These are phyloP conservation scores for Pichia sp. DNA, from an alignment of 1,139 yeast genomes.

Conservation along the genomic window DNA sequence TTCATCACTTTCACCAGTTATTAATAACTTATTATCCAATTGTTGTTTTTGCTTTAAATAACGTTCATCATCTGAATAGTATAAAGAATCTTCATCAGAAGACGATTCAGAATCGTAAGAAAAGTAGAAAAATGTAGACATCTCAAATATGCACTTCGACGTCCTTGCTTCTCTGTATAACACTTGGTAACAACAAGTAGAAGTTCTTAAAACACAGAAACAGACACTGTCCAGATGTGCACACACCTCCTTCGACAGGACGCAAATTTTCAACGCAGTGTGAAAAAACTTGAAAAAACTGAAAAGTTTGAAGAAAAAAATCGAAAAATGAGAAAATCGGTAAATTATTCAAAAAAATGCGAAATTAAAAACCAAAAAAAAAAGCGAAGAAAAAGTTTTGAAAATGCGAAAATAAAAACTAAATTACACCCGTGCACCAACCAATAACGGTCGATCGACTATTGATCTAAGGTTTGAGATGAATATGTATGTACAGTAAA, in stretches of 20 bases:
- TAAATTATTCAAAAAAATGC: neutral
- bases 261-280: constrained; percentile 9
- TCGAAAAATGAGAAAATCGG: neutral
- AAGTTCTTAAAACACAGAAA: too few relatives aligned
- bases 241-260: neutral
- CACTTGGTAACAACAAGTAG: too few relatives aligned
- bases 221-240: too few relatives aligned
- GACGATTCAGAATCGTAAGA: constrained; percentile 54
- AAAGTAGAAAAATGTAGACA: constrained; percentile 76
- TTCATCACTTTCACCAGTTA: constrained; percentile 15
- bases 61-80: constrained; percentile 65
- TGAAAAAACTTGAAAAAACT: constrained; percentile 1
- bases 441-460: too few relatives aligned
- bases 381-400: too few relatives aligned
- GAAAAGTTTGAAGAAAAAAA: constrained; percentile 1
- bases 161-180: neutral
- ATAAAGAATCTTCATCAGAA: constrained; percentile 70
- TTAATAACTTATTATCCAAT: constrained; percentile 18
- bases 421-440: too few relatives aligned
- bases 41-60: constrained; percentile 27
- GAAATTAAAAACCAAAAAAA: too few relatives aligned
- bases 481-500: too few relatives aligned
- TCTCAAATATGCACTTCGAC: constrained; percentile 21
- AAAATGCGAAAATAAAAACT: too few relatives aligned
- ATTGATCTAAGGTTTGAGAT: too few relatives aligned